These are phyloP conservation scores for Fusarium dlaminii DNA, from an alignment of 2,329 filamentous ascomycete species.

Conservation along the genomic window DNA sequence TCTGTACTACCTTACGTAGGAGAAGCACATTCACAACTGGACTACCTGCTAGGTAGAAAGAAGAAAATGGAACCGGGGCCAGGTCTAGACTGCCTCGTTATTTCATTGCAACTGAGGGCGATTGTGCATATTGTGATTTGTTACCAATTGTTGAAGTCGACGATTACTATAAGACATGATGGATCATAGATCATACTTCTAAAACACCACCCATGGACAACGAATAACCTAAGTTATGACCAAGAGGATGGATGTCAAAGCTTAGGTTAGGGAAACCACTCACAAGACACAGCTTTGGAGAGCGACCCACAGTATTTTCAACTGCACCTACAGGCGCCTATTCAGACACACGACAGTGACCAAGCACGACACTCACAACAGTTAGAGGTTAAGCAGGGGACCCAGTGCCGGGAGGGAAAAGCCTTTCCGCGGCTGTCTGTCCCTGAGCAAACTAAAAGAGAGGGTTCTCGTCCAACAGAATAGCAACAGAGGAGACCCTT, in stretches of 20 bases:
- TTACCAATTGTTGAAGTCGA: neutral
- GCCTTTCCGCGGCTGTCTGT: conserved; percentile 21
- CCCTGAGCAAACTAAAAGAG: neutral
- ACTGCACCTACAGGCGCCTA: neutral
- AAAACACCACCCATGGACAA: neutral
- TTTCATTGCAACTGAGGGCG: neutral
- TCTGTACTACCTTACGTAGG: neutral
- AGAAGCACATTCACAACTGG: neutral
- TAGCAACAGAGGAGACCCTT: conserved; percentile 46
- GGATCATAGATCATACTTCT: neutral
- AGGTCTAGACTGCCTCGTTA: neutral
- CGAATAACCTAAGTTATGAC: neutral
- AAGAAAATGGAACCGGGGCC: neutral
- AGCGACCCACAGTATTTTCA: conserved; percentile 12
- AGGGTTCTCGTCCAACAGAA: conserved; percentile 20
- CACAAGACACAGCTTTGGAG: neutral
- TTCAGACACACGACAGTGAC: neutral
- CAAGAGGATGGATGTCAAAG: neutral
- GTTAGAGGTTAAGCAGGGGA: conserved; percentile 1
- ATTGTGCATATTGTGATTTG: neutral
- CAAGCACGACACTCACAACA: neutral
- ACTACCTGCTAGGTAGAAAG: neutral
- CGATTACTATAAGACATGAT: neutral
- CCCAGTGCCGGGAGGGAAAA: conserved; percentile 2
- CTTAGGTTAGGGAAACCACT: neutral